Percentiles rank a stretch among this genome's conserved stretches.
These are phyloP conservation scores for Neurospora tetraspora DNA, from an alignment of 495 filamentous ascomycete genomes.

Conservation along the genomic window DNA sequence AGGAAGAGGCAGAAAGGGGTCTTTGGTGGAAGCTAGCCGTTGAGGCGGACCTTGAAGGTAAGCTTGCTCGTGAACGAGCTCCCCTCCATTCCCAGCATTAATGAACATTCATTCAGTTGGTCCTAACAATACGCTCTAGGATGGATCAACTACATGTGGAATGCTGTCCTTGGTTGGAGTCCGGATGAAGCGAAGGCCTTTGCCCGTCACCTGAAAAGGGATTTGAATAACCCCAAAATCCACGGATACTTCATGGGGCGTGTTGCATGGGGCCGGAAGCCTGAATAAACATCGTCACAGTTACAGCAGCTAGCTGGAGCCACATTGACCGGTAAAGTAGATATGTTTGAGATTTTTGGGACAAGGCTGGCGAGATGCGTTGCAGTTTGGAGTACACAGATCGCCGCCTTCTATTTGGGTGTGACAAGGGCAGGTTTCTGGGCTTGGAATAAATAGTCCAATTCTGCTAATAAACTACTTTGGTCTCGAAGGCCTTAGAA, in stretches of 20 bases:
- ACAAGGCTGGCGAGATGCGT: neutral
- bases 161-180: constrained; percentile 22
- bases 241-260: constrained; percentile 24
- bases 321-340: neutral
- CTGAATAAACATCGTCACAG: neutral
- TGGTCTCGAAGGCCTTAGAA: too few relatives aligned
- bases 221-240: constrained; percentile 16
- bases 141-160: neutral
- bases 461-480: too few relatives aligned
- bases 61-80: neutral
- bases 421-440: too few relatives aligned
- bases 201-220: constrained; percentile 22
- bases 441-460: too few relatives aligned
- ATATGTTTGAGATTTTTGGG: neutral
- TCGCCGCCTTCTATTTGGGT: neutral
- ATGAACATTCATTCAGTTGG: neutral
- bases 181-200: constrained; percentile 26
- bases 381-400: neutral
- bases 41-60: constrained; percentile 25
- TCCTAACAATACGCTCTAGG: neutral
- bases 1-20: constrained; percentile 28
- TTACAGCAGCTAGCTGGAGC: neutral
- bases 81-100: neutral
- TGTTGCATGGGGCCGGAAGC: constrained; percentile 27
- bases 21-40: constrained; percentile 20